Evolutionary conservation across 2,329 filamentous ascomycete species (phyloP), one percentile per base, ranked within the genome.

Genomic region (Trichophyton benhamiae): DNA sequence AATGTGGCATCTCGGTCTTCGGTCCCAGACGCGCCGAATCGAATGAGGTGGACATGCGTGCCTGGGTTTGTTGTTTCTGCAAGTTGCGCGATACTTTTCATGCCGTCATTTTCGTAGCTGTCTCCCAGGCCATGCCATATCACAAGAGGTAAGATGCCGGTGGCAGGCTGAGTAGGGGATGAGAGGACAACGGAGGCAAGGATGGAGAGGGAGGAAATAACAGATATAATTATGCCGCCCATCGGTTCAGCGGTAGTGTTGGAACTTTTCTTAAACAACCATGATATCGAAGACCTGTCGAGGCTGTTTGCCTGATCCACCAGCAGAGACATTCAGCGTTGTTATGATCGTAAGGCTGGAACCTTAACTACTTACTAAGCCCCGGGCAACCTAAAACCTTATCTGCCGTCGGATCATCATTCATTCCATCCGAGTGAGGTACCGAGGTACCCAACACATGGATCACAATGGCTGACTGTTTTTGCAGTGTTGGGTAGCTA

Each of bases 61-160:
- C 89, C 90, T 0, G 91, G 91, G 74, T 96, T 84, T 62, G 84
- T 78, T 58, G 82, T 74, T 62, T 89, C 81, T 65, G 87, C 87
- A 57, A 96, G 81, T n/a, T 81, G 76, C 65, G 83, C 88, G 36
- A 96, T 81, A 60, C 80, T 74, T 67, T 83, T 82, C 61, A 97
- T 80, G 62, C 91, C 91, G 1, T 91, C 86, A 65, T 84, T 83
- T 59, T 84, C 82, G 76, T 86, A 95, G 72, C 86, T 71, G 65
- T 78, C 76, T 66, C 83, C 83, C n/a, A 86, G 77, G 62, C 85
- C 94, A 74, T 99, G 94, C 94, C 94, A 99, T 76, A 99, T 88
- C 63, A 99, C 82, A 41, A 99, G 80, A 0, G 94, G 94, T 33
- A 96, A 82, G 2, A 89, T 90, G 8, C 46, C 53, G 20, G 49